Conservation (phyloP, 164 flowering plant genomes). For the Buxus sempervirens region DNA sequence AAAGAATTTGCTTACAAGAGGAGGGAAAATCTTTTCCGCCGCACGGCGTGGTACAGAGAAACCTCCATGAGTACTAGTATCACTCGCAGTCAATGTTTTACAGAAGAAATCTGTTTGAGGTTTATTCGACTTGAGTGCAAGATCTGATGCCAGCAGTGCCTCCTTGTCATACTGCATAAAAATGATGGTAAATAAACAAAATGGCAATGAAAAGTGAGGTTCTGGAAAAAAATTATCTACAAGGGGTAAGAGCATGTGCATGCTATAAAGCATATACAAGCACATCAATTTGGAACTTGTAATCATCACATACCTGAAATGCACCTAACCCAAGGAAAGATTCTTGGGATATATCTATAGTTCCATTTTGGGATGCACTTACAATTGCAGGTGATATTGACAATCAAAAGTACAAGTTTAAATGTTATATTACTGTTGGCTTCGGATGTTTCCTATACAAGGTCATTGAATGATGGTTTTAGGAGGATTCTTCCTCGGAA, state of each 20-base stretch:
- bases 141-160: constrained; percentile 82
- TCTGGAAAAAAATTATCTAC: neutral
- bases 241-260: neutral
- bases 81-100: constrained; percentile 96
- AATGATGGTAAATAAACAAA: neutral
- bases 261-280: neutral
- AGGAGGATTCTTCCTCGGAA: too few species aligned
- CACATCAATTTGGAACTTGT: too few species aligned
- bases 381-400: too few species aligned
- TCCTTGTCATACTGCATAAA: constrained; percentile 80
- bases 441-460: too few species aligned
- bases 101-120: constrained; percentile 94
- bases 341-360: too few species aligned
- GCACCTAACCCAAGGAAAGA: too few species aligned
- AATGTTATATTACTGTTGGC: too few species aligned
- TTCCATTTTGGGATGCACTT: too few species aligned
- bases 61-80: constrained; percentile 99
- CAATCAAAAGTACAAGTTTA: too few species aligned
- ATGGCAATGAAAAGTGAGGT: neutral
- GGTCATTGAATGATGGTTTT: too few species aligned
- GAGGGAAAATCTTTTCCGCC: constrained; percentile 95
- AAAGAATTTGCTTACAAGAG: constrained; percentile 54
- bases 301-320: too few species aligned
- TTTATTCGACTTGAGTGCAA: constrained; percentile 66
- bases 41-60: constrained; percentile 99